phyloP scores from a whole-genome alignment of 805 yeast genomes.

The Teunomyces funiuensis region DNA sequence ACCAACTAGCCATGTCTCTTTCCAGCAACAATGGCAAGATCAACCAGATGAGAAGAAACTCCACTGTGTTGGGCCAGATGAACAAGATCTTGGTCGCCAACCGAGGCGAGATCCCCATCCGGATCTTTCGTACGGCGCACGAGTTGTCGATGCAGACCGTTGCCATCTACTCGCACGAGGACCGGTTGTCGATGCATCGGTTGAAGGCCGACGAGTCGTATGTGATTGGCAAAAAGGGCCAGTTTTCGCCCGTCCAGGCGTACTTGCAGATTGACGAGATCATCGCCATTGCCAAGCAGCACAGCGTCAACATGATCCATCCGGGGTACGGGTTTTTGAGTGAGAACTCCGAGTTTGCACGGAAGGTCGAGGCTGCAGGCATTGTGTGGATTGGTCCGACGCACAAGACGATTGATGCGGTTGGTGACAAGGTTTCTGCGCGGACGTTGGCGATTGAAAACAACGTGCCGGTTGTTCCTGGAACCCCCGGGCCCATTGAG shows the following conservation, averaged over 20 bases:
- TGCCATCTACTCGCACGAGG: constrained; percentile 96
- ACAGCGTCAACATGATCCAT: constrained; percentile 39
- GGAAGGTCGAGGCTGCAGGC: constrained; percentile 85
- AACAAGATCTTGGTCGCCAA: constrained; percentile 75
- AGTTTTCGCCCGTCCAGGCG: constrained; percentile 93
- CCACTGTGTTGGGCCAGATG: constrained; percentile 45
- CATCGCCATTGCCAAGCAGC: constrained; percentile 66
- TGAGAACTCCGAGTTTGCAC: constrained; percentile 91
- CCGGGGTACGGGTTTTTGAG: constrained; percentile 64
- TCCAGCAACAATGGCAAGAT: constrained; percentile 23
- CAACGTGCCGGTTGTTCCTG: constrained; percentile 92
- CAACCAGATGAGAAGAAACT: constrained; percentile 42
- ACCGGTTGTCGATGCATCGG: constrained; percentile 90
- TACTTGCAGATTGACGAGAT: constrained; percentile 95
- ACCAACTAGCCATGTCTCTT: constrained; percentile 1
- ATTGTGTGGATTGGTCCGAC: constrained; percentile 97
- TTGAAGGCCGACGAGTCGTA: constrained; percentile 93
- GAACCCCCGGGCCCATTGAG: constrained; percentile 96
- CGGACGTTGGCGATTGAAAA: constrained; percentile 80
- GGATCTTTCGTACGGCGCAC: constrained; percentile 96
- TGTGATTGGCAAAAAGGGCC: constrained; percentile 85
- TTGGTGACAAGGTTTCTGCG: constrained; percentile 96
- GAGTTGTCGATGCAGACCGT: constrained; percentile 96
- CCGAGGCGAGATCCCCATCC: constrained; percentile 81
- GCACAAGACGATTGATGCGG: constrained; percentile 81